Evolutionary conservation across 2,329 filamentous ascomycete genomes (phyloP).

Genomic region (Xylariaceae sp.): DNA sequence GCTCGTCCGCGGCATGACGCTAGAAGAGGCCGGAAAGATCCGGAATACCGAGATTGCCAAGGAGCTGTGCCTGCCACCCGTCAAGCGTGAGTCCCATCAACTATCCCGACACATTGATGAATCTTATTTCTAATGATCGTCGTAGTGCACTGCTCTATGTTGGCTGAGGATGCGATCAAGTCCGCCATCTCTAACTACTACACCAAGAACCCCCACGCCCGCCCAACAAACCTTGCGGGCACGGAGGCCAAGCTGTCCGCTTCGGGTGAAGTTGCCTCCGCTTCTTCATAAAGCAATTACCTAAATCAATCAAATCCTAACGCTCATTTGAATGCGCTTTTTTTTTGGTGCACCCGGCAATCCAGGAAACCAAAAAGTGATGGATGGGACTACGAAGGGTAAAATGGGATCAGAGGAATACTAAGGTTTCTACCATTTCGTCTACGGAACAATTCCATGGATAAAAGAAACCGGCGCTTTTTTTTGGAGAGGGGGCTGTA

Average conservation of each 20-base stretch:
- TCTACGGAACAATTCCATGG: not conserved
- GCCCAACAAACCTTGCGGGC: constrained; percentile 69
- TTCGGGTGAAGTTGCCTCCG: constrained; percentile 36
- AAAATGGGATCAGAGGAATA: not conserved
- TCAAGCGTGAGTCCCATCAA: constrained; percentile 56
- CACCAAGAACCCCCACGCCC: constrained; percentile 77
- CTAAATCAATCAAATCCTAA: not conserved
- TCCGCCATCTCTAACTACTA: constrained; percentile 88
- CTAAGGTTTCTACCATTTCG: not conserved
- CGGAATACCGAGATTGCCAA: constrained; percentile 98
- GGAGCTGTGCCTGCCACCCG: constrained; percentile 75
- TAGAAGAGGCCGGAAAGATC: constrained; percentile 88
- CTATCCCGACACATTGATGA: not conserved
- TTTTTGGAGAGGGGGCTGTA: not conserved
- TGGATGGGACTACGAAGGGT: not conserved
- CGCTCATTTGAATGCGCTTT: not conserved
- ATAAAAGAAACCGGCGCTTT: not conserved
- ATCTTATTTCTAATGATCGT: constrained; percentile 33
- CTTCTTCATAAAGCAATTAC: constrained; percentile 14
- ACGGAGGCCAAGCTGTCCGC: constrained; percentile 63
- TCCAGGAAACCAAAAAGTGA: constrained; percentile 3
- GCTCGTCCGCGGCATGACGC: constrained; percentile 88
- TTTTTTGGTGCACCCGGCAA: not conserved
- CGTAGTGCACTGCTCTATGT: constrained; percentile 78
- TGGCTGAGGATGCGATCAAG: constrained; percentile 89